Base-by-base conservation (phyloP, 2,329 filamentous ascomycete genomes). In the Didymella keratinophila region DNA sequence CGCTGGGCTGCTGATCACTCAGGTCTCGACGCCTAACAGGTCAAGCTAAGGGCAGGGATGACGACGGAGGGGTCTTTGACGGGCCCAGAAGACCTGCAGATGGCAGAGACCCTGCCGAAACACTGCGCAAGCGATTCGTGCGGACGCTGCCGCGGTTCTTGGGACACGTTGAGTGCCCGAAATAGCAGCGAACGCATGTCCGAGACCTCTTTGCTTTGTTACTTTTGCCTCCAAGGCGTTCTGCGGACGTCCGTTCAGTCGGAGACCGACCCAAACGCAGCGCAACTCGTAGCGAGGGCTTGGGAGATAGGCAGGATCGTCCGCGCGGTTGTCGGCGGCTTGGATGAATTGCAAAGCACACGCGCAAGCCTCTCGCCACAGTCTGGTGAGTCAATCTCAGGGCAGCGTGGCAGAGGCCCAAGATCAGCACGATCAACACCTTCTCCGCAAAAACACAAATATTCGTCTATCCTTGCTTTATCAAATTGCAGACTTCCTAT, bases 341-440 rank as follows among this genome's bases (percentile, higher is more conserved):
- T 58, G 44, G 55, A 34, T 53, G 49, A 41, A 39, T 50, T 50
- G 58, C 42, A 52, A 61, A 63, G 63, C 63, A 58, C 56, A 70
- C 60, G 64, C 68, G 68, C 66, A 70, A 69, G 56, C 60, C 53
- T 61, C 66, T 69, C 51, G 66, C 68, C 66, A 69, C 65, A 50
- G 51, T 48, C 41, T 63, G 50, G 50, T 58, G 56, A 58, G 50
- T 54, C 56, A 44, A 54, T n/a, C 50, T 45, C 45, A 58, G 45
- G 20, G 32, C 45, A 45, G 48, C 37, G 39, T 53, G 49, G 55
- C 54, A 39, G 20, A 43, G 18, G 49, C 47, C 39, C 28, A 9
- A 51, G 63, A 63, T 63, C 63, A 63, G 52, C 63, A 58, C 51
- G 61, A 65, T 65, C 61, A 60, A 48, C 63, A 41, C 20, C 27